A percentile compares a stretch with the other conserved stretches of the same genome.
Evolutionary conservation across 2,329 filamentous ascomycete genomes (phyloP).

Genomic region (Monosporascus sp.): DNA sequence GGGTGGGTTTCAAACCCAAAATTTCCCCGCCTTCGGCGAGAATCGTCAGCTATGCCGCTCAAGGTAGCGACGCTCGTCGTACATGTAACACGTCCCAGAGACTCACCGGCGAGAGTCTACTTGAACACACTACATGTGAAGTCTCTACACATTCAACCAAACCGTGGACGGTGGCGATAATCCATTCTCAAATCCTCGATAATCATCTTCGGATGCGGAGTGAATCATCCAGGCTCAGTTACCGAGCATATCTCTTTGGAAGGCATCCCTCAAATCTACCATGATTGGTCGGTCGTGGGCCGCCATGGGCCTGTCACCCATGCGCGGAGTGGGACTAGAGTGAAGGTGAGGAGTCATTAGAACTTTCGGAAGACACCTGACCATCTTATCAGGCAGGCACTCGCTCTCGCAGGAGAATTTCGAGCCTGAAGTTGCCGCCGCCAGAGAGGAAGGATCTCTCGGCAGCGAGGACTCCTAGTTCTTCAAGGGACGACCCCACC

Average conservation of each 20-base stretch:
- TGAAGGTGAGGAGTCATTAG: neutral
- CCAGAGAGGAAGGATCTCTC: neutral
- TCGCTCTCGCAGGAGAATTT: neutral
- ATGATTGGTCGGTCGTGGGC: neutral
- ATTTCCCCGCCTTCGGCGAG: too few species aligned
- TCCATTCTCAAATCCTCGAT: too few species aligned
- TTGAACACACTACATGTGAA: too few species aligned
- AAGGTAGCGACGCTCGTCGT: too few species aligned
- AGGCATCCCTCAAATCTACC: neutral
- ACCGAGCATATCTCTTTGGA: neutral
- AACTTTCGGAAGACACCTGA: too few species aligned
- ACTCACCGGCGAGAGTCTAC: too few species aligned
- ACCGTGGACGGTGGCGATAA: too few species aligned
- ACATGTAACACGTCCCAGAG: too few species aligned
- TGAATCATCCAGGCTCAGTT: neutral
- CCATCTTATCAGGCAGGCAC: too few species aligned
- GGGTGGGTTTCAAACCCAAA: too few species aligned
- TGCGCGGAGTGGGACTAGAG: neutral
- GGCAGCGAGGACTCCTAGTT: neutral
- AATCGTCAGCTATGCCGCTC: too few species aligned
- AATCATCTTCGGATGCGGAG: neutral
- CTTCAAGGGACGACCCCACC: neutral
- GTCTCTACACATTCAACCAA: too few species aligned
- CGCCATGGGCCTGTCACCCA: neutral
- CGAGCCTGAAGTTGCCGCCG: neutral